Evolutionary conservation across 805 yeast species (phyloP).

Genomic region (Candida tammaniensis): DNA sequence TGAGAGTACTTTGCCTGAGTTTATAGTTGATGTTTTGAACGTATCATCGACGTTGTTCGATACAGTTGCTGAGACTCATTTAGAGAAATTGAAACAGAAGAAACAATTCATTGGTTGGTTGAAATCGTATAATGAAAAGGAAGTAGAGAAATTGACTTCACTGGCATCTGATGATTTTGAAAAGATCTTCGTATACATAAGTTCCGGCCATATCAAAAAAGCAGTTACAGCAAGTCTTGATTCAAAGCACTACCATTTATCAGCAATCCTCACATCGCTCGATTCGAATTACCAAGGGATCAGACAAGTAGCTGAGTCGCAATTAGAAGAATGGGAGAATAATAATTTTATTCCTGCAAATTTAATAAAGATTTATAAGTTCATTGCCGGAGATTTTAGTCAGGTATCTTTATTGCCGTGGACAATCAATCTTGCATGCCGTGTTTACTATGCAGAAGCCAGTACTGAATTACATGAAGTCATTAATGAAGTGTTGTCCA

Average conservation of each 20-base stretch:
- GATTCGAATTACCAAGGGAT: conserved; percentile 70
- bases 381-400: conserved; percentile 53
- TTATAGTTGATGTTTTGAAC: neutral
- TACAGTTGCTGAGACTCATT: neutral
- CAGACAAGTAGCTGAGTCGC: conserved; percentile 52
- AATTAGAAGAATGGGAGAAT: conserved; percentile 65
- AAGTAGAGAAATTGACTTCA: conserved; percentile 25
- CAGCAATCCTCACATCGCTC: conserved; percentile 63
- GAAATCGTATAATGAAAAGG: conserved; percentile 36
- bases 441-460: conserved; percentile 60
- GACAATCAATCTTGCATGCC: conserved; percentile 58
- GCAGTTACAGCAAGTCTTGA: conserved; percentile 64
- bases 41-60: conserved; percentile 52
- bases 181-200: conserved; percentile 46
- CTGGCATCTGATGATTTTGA: conserved; percentile 43
- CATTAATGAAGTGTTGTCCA: conserved; percentile 9
- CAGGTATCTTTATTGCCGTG: conserved; percentile 53
- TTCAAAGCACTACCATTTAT: conserved; percentile 65
- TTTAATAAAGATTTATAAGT: conserved; percentile 57
- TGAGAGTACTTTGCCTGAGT: conserved; percentile 31
- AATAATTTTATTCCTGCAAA: conserved; percentile 38
- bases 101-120: conserved; percentile 57
- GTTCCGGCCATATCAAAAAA: conserved; percentile 53
- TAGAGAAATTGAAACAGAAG: conserved; percentile 19
- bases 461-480: conserved; percentile 13